A percentile compares a stretch with the other conserved stretches of the same genome.
Evolutionary conservation across 768 basidiomycete genomes (phyloP).

Genomic region (Lentinus brumalis): DNA sequence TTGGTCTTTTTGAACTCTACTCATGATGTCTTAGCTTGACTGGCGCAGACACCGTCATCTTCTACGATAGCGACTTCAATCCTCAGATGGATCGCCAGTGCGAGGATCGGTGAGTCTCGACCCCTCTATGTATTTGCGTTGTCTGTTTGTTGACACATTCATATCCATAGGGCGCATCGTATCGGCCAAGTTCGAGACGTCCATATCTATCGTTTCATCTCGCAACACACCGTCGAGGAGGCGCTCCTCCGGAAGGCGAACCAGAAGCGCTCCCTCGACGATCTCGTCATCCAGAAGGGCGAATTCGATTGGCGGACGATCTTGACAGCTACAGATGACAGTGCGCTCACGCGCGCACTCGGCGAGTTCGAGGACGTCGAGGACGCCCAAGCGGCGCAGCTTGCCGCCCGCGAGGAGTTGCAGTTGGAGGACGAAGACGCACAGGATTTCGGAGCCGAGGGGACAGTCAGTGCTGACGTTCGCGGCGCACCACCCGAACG

Average conservation of each 20-base stretch:
- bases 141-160: background rate
- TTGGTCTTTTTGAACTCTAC: background rate
- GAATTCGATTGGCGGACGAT: slow-evolving; percentile 94
- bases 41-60: slow-evolving; percentile 93
- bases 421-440: slow-evolving; percentile 78
- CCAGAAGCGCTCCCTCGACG: slow-evolving; percentile 91
- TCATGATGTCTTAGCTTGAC: slow-evolving; percentile 54
- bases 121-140: background rate
- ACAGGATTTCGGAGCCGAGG: slow-evolving; percentile 70
- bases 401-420: slow-evolving; percentile 75
- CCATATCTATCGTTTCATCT: slow-evolving; percentile 94
- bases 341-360: slow-evolving; percentile 69
- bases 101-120: slow-evolving; percentile 72
- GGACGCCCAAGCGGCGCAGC: slow-evolving; percentile 77
- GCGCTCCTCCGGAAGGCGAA: slow-evolving; percentile 97
- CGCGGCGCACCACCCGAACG: no score
- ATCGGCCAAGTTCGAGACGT: slow-evolving; percentile 97
- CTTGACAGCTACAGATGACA: slow-evolving; percentile 59
- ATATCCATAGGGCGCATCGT: slow-evolving; percentile 77
- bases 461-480: background rate
- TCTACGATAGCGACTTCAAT: slow-evolving; percentile 97
- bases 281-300: slow-evolving; percentile 89
- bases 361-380: slow-evolving; percentile 88
- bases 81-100: slow-evolving; percentile 98
- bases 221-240: slow-evolving; percentile 90